A percentile compares a stretch with the other conserved stretches of the same genome.
phyloP scores from a whole-genome alignment of 495 filamentous ascomycete genomes.

The Parachaetomium inaequale region DNA sequence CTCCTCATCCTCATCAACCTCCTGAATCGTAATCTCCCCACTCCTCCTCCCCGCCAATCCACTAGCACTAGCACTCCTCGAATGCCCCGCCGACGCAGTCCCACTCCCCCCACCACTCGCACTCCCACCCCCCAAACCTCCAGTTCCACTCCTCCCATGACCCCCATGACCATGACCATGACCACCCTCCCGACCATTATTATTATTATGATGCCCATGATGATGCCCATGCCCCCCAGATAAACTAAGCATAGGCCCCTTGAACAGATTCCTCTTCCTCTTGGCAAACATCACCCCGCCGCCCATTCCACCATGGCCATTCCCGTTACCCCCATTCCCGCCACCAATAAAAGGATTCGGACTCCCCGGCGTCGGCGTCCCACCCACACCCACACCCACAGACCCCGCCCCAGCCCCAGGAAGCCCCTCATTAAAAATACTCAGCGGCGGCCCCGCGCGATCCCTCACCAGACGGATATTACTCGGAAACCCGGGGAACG shows the following conservation, averaged over 20 bases:
- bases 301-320: no score
- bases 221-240: no score
- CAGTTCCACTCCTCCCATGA: no score
- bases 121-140: background rate
- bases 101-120: conserved; percentile 25
- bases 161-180: background rate
- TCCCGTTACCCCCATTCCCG: conserved; percentile 11
- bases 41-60: conserved; percentile 51
- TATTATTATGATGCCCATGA: conserved; percentile 20
- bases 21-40: conserved; percentile 74
- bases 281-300: conserved; percentile 82
- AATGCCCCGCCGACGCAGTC: conserved; percentile 28
- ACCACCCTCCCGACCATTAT: conserved; percentile 21
- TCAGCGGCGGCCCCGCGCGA: conserved; percentile 37
- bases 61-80: conserved; percentile 52
- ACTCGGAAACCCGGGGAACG: conserved; percentile 79
- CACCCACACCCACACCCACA: conserved; percentile 18
- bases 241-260: conserved; percentile 68
- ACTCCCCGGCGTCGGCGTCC: conserved; percentile 38
- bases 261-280: conserved; percentile 82
- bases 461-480: conserved; percentile 82
- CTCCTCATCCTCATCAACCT: conserved; percentile 71
- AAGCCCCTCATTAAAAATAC: conserved; percentile 52
- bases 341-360: conserved; percentile 40
- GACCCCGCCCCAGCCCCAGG: conserved; percentile 11